A percentile compares a stretch with the other conserved stretches of the same genome.
phyloP scores from a whole-genome alignment of 1,284 basidiomycete genomes.

The Moesziomyces parantarcticus region DNA sequence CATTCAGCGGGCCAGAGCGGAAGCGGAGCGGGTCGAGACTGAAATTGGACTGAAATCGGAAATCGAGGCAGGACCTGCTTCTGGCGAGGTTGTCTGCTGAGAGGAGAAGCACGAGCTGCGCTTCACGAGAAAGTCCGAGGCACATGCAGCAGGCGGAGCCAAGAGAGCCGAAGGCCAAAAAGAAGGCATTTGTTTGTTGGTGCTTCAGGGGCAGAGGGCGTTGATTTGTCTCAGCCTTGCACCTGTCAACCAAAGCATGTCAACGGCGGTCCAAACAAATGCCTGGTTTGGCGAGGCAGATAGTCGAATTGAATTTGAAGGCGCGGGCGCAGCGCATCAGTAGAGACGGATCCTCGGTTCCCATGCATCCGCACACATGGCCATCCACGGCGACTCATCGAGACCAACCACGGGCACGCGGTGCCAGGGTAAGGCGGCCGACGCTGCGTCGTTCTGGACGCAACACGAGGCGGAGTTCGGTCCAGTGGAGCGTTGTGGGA shows the following conservation, averaged over 20 bases:
- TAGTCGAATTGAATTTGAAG: not conserved
- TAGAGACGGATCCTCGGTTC: not conserved
- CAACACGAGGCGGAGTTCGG: no score
- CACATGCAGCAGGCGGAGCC: no score
- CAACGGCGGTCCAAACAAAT: slow-evolving; percentile 8
- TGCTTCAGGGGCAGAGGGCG: not conserved
- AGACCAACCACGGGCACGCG: not conserved
- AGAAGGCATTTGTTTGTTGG: slow-evolving; percentile 5
- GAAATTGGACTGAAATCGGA: no score
- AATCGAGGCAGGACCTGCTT: not conserved
- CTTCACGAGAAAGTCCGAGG: not conserved
- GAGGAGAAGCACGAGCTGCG: not conserved
- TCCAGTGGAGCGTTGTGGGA: no score
- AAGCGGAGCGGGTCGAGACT: no score
- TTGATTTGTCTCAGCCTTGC: not conserved
- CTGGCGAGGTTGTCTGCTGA: not conserved
- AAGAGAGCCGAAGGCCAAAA: not conserved
- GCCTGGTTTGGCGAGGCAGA: not conserved
- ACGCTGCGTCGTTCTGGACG: no score
- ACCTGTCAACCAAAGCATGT: slow-evolving; percentile 5
- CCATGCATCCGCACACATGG: not conserved
- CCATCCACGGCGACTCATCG: not conserved
- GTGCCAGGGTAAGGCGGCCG: not conserved
- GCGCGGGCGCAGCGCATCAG: no score
- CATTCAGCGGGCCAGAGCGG: no score